phyloP scores from a whole-genome alignment of 345 rosid species.

The Acer yangbiense region DNA sequence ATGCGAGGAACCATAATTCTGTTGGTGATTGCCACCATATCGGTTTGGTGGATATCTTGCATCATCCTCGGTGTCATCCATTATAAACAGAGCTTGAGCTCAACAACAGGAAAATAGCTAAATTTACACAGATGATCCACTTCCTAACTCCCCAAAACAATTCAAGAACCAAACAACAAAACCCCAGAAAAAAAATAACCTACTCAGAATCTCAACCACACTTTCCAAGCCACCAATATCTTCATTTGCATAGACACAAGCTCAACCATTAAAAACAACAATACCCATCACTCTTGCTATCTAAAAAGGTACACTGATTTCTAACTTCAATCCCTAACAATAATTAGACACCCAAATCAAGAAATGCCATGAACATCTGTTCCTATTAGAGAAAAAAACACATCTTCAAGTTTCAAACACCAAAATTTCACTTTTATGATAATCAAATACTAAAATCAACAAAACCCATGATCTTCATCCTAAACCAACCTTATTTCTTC shows the following conservation, averaged over 20 bases:
- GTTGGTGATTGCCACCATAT: slow-evolving; percentile 45
- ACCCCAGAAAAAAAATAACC: background rate
- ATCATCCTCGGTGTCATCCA: slow-evolving; percentile 83
- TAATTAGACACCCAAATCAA: slow-evolving; percentile 1
- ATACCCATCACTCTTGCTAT: background rate
- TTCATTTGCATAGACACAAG: background rate
- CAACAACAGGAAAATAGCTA: slow-evolving; percentile 14
- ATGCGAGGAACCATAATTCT: slow-evolving; percentile 43
- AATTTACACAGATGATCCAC: background rate
- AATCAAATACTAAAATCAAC: slow-evolving; percentile 13
- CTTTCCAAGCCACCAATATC: background rate
- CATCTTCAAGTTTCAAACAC: background rate
- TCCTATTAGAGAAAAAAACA: background rate
- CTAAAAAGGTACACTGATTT: background rate
- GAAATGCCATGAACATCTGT: background rate
- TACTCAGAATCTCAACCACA: background rate
- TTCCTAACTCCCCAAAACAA: background rate
- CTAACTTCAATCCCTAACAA: background rate
- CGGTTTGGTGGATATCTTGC: slow-evolving; percentile 64
- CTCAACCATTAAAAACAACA: background rate
- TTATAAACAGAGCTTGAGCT: slow-evolving; percentile 32
- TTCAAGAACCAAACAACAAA: background rate
- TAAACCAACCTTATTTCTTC: background rate
- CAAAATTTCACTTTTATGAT: background rate
- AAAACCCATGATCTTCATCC: slow-evolving; percentile 7